A percentile compares a stretch with the other conserved stretches of the same genome.
Conservation (phyloP, 169 alveolate species). For the Besnoitia besnoiti region DNA sequence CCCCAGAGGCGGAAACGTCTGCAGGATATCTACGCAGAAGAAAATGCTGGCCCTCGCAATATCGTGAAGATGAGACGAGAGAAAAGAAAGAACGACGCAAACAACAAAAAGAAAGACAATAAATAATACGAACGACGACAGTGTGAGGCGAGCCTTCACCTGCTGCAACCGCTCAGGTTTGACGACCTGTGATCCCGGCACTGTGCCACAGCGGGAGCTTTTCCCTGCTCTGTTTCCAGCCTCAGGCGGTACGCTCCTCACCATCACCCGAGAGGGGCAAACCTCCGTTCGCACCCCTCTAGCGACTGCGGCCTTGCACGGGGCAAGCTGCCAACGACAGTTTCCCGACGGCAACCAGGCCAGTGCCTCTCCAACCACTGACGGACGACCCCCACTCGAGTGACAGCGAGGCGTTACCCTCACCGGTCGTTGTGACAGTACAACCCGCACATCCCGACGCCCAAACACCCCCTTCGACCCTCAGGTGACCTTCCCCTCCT, state of each 20-base stretch:
- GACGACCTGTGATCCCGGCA: not conserved
- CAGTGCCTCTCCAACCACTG: not conserved
- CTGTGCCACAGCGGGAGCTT: conserved; percentile 35
- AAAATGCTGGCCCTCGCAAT: too few species aligned
- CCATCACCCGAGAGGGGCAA: conserved; percentile 28
- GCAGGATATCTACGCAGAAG: too few species aligned
- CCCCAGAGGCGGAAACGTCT: too few species aligned
- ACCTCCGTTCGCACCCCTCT: conserved; percentile 29
- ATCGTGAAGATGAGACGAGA: too few species aligned
- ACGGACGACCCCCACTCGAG: conserved; percentile 18
- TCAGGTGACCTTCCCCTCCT: not conserved
- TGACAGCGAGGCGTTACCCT: conserved; percentile 26
- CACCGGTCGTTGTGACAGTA: not conserved
- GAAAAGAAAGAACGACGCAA: too few species aligned
- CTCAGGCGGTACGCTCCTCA: conserved; percentile 24
- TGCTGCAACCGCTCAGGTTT: not conserved
- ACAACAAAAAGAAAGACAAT: too few species aligned
- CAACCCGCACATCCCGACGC: not conserved
- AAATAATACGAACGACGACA: too few species aligned
- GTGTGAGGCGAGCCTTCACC: not conserved
- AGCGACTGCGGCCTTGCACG: conserved; percentile 26
- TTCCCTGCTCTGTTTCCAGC: conserved; percentile 41
- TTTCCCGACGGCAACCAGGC: conserved; percentile 4
- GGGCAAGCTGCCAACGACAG: not conserved
- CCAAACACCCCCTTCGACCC: not conserved